A percentile compares a stretch with the other conserved stretches of the same genome.
Evolutionary conservation across 1,139 yeast species (phyloP).

Genomic region (Diutina sp.): DNA sequence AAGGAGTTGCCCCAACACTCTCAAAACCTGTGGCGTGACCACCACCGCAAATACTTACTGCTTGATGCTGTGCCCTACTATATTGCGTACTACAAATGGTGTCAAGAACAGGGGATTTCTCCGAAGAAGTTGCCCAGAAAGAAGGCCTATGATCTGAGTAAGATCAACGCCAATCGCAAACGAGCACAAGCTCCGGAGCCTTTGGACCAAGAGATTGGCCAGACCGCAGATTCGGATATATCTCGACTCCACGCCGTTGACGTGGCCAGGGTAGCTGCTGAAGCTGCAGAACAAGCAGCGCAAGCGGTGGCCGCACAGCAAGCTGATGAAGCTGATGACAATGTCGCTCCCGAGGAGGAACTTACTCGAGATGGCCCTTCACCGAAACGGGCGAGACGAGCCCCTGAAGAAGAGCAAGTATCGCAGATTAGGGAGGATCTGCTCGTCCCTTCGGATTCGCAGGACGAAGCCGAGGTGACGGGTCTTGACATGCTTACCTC

Average conservation of each 20-base stretch:
- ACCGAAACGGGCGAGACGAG: neutral
- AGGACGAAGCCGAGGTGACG: neutral
- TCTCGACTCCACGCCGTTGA: neutral
- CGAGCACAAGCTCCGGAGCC: conserved; percentile 11
- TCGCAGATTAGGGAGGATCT: neutral
- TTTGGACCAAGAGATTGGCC: conserved; percentile 30
- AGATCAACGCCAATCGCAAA: conserved; percentile 6
- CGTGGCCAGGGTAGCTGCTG: neutral
- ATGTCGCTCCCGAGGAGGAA: conserved; percentile 1
- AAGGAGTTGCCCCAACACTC: conserved; percentile 2
- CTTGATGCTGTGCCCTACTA: conserved; percentile 2
- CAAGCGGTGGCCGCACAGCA: neutral
- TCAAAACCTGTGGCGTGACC: conserved; percentile 4
- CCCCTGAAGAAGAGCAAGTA: neutral
- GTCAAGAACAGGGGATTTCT: neutral
- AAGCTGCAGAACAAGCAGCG: neutral
- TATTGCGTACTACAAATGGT: neutral
- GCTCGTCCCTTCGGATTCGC: neutral
- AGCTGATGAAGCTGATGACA: neutral
- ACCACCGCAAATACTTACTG: conserved; percentile 6
- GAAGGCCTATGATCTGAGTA: conserved; percentile 2
- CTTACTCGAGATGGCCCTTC: neutral
- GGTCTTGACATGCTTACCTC: neutral
- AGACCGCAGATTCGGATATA: conserved; percentile 4
- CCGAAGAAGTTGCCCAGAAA: neutral